Base-by-base conservation (phyloP, 1,284 basidiomycete genomes). In the Sanghuangporus weigelae region DNA sequence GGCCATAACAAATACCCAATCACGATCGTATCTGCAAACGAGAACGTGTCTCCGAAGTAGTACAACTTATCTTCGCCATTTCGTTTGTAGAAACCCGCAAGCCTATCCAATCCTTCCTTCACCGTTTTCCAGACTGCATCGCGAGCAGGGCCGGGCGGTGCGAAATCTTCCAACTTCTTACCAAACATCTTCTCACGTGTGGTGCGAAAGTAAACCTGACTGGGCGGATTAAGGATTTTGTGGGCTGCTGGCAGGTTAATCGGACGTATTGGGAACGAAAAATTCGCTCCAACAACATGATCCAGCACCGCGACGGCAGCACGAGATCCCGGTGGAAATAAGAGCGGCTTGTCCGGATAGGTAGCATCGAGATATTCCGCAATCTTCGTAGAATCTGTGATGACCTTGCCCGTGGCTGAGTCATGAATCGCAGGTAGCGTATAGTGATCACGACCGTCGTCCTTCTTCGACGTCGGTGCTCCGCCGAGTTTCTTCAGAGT, bases 91-190 rank as follows among this genome's bases (percentile, higher is more conserved):
- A 74, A 77, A 6, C 65, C 55, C n/a, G 71, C 68, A 1, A 77
- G 59, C 1, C 65, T 62, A 0, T 50, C 57, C 31, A 76, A 40
- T 0, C 63, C 71, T 26, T 68, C 69, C 67, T 69, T 71, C 5
- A 66, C 57, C 62, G 68, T 71, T 31, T 64, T 69, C 69, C 73
- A 64, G 39, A 72, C 69, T 7, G 48, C 70, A 0, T 69, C 65
- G 23, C 72, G 68, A 56, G 67, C 57, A 2, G 69, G 63, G 12
- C 73, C 71, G 23, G 59, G 68, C 6, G 76, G 75, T 3, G 71
- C 71, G 44, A 77, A 68, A 60, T 73, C 72, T 59, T 77, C 75
- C 6, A 78, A 69, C 59, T 67, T 71, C 60, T 65, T 66, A 10
- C 73, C 72, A 57, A 68, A 71, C 14, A n/a, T 50, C 31, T 51